Percentiles rank a stretch among this genome's conserved stretches.
Conservation (phyloP, 1,139 yeast genomes). For the Candida sp. region DNA sequence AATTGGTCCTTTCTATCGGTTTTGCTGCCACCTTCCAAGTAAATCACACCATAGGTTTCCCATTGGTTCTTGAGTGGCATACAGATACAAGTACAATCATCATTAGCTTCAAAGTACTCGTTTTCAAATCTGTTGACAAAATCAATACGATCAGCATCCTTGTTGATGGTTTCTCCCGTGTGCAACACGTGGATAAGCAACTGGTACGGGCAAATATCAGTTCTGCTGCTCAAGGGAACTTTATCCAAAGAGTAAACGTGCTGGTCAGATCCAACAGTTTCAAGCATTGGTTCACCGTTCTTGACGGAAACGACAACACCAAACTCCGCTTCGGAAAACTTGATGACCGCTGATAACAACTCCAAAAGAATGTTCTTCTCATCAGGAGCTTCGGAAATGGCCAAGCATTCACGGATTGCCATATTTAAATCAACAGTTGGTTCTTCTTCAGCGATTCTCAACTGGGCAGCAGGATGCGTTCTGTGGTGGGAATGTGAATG, state of each 20-base stretch:
- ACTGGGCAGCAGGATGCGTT: not conserved
- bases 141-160: conserved; percentile 38
- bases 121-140: conserved; percentile 39
- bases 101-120: conserved; percentile 46
- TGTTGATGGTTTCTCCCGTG: conserved; percentile 40
- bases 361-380: conserved; percentile 41
- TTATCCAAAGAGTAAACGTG: conserved; percentile 35
- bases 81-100: conserved; percentile 44
- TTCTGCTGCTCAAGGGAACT: conserved; percentile 45
- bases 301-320: conserved; percentile 47
- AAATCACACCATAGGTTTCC: conserved; percentile 51
- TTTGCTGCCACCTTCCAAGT: conserved; percentile 35
- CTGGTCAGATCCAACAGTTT: conserved; percentile 47
- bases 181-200: conserved; percentile 44
- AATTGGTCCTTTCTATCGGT: conserved; percentile 3
- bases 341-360: conserved; percentile 44
- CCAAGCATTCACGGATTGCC: conserved; percentile 50
- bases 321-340: conserved; percentile 47
- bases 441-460: not conserved
- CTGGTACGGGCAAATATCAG: conserved; percentile 50
- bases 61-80: conserved; percentile 51
- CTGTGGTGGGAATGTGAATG: not conserved
- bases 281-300: conserved; percentile 40
- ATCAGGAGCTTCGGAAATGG: conserved; percentile 52
- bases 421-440: conserved; percentile 21